Evolutionary conservation across 2,329 filamentous ascomycete genomes (phyloP).

Genomic region (Colletotrichum ledebouriae): DNA sequence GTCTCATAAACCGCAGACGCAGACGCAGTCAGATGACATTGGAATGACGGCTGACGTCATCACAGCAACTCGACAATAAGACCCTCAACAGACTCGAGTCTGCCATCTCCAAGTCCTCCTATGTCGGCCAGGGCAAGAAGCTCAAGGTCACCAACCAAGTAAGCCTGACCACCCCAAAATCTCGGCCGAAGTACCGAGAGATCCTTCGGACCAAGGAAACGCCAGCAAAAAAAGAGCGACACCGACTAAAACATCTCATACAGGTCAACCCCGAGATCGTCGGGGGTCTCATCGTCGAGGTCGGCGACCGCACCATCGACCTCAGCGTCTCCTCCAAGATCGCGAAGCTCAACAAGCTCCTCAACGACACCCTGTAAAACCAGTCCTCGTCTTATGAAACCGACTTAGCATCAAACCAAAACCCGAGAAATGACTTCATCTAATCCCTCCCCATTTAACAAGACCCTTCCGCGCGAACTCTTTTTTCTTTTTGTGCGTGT

Average conservation of each 20-base stretch:
- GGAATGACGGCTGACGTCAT: constrained; percentile 44
- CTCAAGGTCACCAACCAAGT: constrained; percentile 96
- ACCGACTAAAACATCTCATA: constrained; percentile 22
- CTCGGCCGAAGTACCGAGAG: constrained; percentile 1
- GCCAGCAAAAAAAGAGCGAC: too few relatives aligned
- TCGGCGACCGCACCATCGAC: constrained; percentile 98
- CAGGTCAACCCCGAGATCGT: constrained; percentile 95
- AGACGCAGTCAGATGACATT: neutral
- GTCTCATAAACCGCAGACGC: neutral
- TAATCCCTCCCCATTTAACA: constrained; percentile 25
- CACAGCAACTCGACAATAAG: constrained; percentile 86
- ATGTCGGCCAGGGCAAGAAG: constrained; percentile 93
- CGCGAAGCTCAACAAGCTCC: constrained; percentile 99
- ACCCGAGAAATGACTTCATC: neutral
- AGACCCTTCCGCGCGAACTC: constrained; percentile 6
- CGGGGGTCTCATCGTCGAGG: constrained; percentile 94
- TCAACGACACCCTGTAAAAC: constrained; percentile 94
- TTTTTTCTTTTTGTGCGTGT: constrained; percentile 37
- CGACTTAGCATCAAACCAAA: constrained; percentile 27
- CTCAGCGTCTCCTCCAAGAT: constrained; percentile 95
- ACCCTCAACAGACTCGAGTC: constrained; percentile 87
- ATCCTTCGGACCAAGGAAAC: constrained; percentile 6
- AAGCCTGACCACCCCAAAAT: constrained; percentile 39
- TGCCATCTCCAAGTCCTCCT: constrained; percentile 90
- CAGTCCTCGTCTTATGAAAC: constrained; percentile 19